These are phyloP conservation scores for Triadica sebifera DNA, from an alignment of 345 rosid species.

Conservation along the genomic window DNA sequence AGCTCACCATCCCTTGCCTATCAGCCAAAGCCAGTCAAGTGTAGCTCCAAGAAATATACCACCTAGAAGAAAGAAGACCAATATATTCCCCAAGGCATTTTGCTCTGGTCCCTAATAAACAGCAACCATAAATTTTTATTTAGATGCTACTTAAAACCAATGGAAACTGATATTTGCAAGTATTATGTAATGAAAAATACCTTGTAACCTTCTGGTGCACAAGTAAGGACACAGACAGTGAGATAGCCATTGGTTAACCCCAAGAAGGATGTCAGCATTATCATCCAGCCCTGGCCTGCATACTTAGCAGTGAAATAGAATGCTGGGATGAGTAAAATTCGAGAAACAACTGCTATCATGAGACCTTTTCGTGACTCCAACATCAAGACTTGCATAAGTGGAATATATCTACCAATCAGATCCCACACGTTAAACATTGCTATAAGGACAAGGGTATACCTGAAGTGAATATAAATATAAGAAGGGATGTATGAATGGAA, in stretches of 20 bases:
- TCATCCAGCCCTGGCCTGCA: conserved; percentile 88
- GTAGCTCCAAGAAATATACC: conserved; percentile 57
- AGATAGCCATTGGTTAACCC: conserved; percentile 73
- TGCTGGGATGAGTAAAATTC: conserved; percentile 59
- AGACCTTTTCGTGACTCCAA: conserved; percentile 64
- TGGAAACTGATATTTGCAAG: not conserved
- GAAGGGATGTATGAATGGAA: not conserved
- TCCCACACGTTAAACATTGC: conserved; percentile 72
- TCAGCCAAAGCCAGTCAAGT: conserved; percentile 66
- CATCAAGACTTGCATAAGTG: conserved; percentile 42
- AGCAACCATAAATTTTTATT: not conserved
- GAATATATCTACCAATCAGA: conserved; percentile 58
- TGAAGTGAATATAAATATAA: conserved; percentile 18
- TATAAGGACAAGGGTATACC: conserved; percentile 74
- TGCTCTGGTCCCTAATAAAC: conserved; percentile 59
- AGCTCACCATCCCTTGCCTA: conserved; percentile 60
- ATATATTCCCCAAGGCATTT: conserved; percentile 67
- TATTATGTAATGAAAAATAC: conserved; percentile 23
- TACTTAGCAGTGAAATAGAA: conserved; percentile 78
- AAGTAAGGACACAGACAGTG: conserved; percentile 71
- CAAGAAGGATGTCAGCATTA: conserved; percentile 63
- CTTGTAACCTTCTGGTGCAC: conserved; percentile 84
- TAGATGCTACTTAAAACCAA: not conserved
- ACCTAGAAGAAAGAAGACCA: conserved; percentile 48
- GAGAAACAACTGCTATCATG: conserved; percentile 37